Base-by-base conservation (phyloP, 2,329 filamentous ascomycete genomes). In the Dendrostoma leiphaemia region DNA sequence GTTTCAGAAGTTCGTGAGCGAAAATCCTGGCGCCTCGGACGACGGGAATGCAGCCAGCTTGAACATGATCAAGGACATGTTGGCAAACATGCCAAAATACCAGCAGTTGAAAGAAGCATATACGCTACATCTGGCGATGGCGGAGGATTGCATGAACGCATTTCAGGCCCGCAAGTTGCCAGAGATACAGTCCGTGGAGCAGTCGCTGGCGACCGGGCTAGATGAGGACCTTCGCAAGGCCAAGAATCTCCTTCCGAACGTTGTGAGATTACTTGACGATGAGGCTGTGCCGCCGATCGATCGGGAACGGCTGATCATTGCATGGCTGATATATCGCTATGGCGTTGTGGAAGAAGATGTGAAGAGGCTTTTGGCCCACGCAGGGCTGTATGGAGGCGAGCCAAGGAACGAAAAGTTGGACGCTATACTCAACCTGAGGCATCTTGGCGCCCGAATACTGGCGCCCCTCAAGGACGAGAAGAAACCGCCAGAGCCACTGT, bases 31-130 rank as follows among this genome's bases (percentile, higher is more conserved):
- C 59, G 80, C 84, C 66, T 77, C 82, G 58, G 23, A 32, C 17
- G 50, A 53, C 19, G 81, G 81, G 59, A 83, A 88, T 53, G 81
- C 85, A 29, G 87, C 86, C 37, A 95, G 84, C 66, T 77, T 99
- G 52, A 96, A 92, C 71, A 88, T 90, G 24, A 96, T 99, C 71
- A 91, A 94, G 66, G 92, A 97, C 71, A 99, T 99, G 94, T 76
- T 99, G 74, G 94, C 91, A 13, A 93, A 92, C 8, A 74, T 99
- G 56, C 91, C 92, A 12, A 90, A 97, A 66, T 99, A 97, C 65
- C 90, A 96, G 65, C 89, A 95, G 70, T 90, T 94, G 79, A 97
- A 97, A 70, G 91, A 96, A 67, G 87, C 90, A 2, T 99, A 97
- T 70, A 94, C 92, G 0, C 76, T 99, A 51, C 94, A 99, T 71